Evolutionary conservation across 306 rosid genomes (phyloP).

Genomic region (Sindora glabra): DNA sequence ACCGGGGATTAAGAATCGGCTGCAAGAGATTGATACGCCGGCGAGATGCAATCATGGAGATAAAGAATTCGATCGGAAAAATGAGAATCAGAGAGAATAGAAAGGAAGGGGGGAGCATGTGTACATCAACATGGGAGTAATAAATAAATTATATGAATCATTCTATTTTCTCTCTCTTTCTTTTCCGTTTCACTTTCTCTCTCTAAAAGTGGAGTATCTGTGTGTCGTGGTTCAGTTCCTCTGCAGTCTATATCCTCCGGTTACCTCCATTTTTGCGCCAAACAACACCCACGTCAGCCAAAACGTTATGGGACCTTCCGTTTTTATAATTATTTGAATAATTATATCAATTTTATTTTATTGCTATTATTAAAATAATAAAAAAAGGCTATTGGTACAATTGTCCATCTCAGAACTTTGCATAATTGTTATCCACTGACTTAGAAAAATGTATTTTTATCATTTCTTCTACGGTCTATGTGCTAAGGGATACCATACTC

Average conservation of each 20-base stretch:
- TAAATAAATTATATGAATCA: background rate
- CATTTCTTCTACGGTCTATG: too few species aligned
- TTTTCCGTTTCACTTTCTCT: background rate
- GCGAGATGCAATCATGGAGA: conserved; percentile 42
- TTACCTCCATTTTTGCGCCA: conserved; percentile 35
- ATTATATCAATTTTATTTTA: too few species aligned
- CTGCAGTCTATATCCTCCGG: conserved; percentile 32
- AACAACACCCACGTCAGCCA: conserved; percentile 34
- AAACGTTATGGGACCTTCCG: conserved; percentile 36
- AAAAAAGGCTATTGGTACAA: too few species aligned
- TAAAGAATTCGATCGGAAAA: conserved; percentile 9
- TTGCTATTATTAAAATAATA: too few species aligned
- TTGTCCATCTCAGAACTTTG: too few species aligned
- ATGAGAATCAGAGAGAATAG: background rate
- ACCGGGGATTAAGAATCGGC: conserved; percentile 7
- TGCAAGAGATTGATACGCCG: background rate
- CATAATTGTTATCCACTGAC: too few species aligned
- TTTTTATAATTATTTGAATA: conserved; percentile 1
- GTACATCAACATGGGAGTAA: background rate
- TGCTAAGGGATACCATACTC: too few species aligned
- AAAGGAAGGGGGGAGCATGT: background rate
- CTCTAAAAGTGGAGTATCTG: background rate
- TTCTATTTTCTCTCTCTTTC: background rate
- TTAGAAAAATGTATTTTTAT: too few species aligned
- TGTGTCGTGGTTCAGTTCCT: conserved; percentile 6